Percentiles rank a stretch among this genome's conserved stretches.
Conservation (phyloP, 2,329 filamentous ascomycete genomes). For the Onygenales sp. region DNA sequence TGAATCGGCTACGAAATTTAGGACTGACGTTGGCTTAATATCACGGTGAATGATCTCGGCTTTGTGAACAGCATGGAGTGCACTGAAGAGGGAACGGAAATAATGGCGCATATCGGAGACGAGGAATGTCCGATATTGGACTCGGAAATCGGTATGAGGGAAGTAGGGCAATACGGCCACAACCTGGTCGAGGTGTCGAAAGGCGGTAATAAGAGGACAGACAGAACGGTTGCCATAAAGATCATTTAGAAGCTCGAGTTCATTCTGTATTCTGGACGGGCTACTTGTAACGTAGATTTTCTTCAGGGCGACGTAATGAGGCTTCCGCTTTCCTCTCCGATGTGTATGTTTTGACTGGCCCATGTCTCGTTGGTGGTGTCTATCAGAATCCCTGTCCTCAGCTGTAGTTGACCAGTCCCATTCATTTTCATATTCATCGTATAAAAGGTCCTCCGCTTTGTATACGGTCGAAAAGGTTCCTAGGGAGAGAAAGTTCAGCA, state of each 20-base stretch:
- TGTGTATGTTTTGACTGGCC: neutral
- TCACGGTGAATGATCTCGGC: conserved; percentile 84
- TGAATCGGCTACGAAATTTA: conserved; percentile 9
- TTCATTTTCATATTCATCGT: conserved; percentile 71
- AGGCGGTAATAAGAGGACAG: conserved; percentile 94
- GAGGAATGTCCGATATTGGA: conserved; percentile 84
- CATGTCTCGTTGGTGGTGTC: conserved; percentile 15
- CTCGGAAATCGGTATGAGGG: conserved; percentile 82
- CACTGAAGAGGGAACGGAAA: conserved; percentile 77
- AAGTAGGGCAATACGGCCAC: conserved; percentile 93
- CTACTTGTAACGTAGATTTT: conserved; percentile 99
- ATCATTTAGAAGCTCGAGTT: conserved; percentile 86
- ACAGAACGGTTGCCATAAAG: conserved; percentile 74
- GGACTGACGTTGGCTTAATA: conserved; percentile 73
- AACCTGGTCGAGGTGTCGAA: conserved; percentile 87
- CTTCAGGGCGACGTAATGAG: conserved; percentile 90
- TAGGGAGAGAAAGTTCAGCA: conserved; percentile 27
- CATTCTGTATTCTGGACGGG: conserved; percentile 86
- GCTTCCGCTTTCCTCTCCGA: conserved; percentile 37
- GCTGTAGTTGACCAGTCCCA: conserved; percentile 67
- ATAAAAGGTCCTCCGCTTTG: conserved; percentile 89
- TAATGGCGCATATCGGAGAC: conserved; percentile 82
- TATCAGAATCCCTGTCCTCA: conserved; percentile 21
- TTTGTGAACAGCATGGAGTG: conserved; percentile 71
- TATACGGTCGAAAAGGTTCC: conserved; percentile 98